Evolutionary conservation across 2,329 filamentous ascomycete species (phyloP).

Genomic region (Cladophialophora psammophila): DNA sequence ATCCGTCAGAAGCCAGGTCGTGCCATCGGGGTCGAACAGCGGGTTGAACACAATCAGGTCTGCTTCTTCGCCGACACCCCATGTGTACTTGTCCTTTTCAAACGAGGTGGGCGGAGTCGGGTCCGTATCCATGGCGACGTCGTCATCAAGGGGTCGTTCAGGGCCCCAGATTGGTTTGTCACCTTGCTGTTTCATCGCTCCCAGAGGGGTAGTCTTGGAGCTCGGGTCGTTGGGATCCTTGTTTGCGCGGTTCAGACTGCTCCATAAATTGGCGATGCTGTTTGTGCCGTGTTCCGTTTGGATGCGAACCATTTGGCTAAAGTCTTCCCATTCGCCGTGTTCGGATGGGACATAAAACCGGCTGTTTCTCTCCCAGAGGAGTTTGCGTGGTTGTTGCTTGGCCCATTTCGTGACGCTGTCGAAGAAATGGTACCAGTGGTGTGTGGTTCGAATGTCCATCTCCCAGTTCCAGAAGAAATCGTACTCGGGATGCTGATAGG

Average conservation of each 20-base stretch:
- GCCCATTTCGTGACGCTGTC: conserved; percentile 74
- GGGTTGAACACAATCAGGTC: conserved; percentile 92
- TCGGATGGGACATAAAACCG: conserved; percentile 79
- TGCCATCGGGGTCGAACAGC: conserved; percentile 87
- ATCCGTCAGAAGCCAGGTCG: conserved; percentile 80
- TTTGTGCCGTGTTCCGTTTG: conserved; percentile 75
- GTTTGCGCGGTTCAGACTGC: conserved; percentile 48
- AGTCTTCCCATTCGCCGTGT: conserved; percentile 81
- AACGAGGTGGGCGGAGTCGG: conserved; percentile 78
- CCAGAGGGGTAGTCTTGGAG: background rate
- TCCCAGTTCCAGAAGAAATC: conserved; percentile 96
- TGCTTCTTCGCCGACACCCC: conserved; percentile 89
- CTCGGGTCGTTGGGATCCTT: conserved; percentile 38
- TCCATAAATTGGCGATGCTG: conserved; percentile 73
- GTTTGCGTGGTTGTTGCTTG: conserved; percentile 75
- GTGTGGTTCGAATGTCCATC: conserved; percentile 89
- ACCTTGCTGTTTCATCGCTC: conserved; percentile 47
- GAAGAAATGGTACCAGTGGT: conserved; percentile 81
- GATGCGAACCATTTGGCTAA: conserved; percentile 76
- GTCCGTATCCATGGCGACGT: conserved; percentile 72
- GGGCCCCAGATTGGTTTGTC: conserved; percentile 85
- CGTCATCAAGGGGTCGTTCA: conserved; percentile 70
- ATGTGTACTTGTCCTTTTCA: conserved; percentile 80
- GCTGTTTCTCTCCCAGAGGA: conserved; percentile 79
- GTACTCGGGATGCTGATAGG: conserved; percentile 85